Conservation (phyloP, 352 stramenopile species). For the Phytophthora pini region DNA sequence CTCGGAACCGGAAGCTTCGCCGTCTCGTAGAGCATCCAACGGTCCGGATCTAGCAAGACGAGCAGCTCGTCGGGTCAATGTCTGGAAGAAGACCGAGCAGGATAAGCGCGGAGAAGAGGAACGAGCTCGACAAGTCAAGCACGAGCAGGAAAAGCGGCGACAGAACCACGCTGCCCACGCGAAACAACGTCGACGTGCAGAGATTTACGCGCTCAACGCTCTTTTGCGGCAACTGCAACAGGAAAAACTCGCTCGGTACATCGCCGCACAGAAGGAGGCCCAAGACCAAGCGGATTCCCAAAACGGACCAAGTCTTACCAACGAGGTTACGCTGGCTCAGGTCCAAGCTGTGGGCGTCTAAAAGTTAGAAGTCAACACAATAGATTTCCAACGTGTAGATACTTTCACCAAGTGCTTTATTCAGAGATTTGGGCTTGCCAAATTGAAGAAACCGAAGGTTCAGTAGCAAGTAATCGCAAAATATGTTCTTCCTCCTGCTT, state of each 20-base stretch:
- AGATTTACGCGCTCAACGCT: constrained; percentile 81
- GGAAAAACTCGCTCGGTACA: constrained; percentile 62
- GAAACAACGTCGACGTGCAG: constrained; percentile 60
- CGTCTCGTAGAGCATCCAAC: not conserved
- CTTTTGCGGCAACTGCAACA: constrained; percentile 70
- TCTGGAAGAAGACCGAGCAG: constrained; percentile 65
- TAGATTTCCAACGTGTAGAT: not conserved
- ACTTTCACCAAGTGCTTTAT: not conserved
- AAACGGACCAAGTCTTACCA: constrained; percentile 3
- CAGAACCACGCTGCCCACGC: constrained; percentile 52
- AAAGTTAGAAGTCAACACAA: not conserved
- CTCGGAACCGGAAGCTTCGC: not conserved
- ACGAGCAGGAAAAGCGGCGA: constrained; percentile 55
- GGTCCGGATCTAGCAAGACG: constrained; percentile 45
- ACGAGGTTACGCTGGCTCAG: constrained; percentile 10
- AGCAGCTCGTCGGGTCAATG: constrained; percentile 57
- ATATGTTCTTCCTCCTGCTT: not conserved
- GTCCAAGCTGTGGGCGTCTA: constrained; percentile 21
- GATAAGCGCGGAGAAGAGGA: constrained; percentile 63
- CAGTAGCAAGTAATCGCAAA: not conserved
- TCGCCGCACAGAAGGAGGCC: constrained; percentile 48
- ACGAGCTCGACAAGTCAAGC: constrained; percentile 38
- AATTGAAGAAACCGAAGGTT: constrained; percentile 2
- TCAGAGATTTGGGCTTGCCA: not conserved
- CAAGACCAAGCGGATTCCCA: constrained; percentile 6